Conservation (phyloP, 208 protist species). For the Crithidia fasciculata region DNA sequence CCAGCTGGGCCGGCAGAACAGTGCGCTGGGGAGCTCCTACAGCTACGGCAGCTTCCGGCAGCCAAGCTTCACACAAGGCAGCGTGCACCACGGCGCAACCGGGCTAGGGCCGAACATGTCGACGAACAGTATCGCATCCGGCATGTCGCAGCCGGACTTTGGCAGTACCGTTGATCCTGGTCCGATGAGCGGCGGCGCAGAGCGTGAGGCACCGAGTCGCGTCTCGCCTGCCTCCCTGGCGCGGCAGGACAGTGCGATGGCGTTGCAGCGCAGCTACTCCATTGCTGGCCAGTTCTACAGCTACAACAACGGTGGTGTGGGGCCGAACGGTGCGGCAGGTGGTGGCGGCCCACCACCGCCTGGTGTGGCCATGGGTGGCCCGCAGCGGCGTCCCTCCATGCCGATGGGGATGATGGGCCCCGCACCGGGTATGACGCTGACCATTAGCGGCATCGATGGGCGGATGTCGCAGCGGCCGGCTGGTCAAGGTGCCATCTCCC, state of each 20-base stretch:
- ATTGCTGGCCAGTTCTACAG: slow-evolving; percentile 50
- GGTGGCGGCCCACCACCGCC: neutral
- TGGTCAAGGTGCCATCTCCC: neutral
- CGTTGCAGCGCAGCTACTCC: slow-evolving; percentile 44
- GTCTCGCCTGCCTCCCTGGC: neutral
- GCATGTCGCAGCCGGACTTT: slow-evolving; percentile 10
- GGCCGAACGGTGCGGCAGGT: neutral
- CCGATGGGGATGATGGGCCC: slow-evolving; percentile 18
- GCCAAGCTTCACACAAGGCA: slow-evolving; percentile 26
- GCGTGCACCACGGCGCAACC: slow-evolving; percentile 17
- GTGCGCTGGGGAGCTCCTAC: slow-evolving; percentile 20
- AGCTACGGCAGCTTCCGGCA: slow-evolving; percentile 40
- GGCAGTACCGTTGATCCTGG: neutral
- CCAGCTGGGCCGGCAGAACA: slow-evolving; percentile 26
- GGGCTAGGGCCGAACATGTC: slow-evolving; percentile 33
- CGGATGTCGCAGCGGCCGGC: slow-evolving; percentile 4
- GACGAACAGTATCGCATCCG: slow-evolving; percentile 23
- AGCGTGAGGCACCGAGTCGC: no score
- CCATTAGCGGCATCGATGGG: slow-evolving; percentile 26
- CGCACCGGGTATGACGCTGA: slow-evolving; percentile 15
- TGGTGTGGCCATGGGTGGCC: neutral
- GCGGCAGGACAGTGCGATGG: slow-evolving; percentile 43
- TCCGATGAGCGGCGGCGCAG: no score
- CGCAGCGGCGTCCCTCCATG: slow-evolving; percentile 10
- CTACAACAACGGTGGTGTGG: slow-evolving; percentile 9